These are phyloP conservation scores for Didymella pinodella DNA, from an alignment of 2,329 filamentous ascomycete species.

Conservation along the genomic window DNA sequence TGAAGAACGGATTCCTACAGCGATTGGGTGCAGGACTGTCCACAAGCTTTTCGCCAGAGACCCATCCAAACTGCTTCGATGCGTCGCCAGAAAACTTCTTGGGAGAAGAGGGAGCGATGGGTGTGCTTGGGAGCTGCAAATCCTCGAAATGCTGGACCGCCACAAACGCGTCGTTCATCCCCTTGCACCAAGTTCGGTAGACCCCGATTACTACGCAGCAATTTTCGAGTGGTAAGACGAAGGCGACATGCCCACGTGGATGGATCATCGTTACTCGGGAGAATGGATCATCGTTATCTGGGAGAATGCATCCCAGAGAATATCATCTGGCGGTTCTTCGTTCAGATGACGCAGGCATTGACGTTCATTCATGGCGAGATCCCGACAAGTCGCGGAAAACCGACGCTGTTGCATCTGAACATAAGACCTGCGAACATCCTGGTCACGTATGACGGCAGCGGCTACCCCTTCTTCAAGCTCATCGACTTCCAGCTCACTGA, in stretches of 20 bases:
- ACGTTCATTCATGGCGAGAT: constrained; percentile 35
- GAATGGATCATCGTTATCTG: constrained; percentile 21
- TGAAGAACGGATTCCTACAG: not conserved
- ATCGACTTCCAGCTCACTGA: constrained; percentile 37
- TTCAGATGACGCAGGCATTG: constrained; percentile 41
- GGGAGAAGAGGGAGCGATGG: not conserved
- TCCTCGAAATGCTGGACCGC: constrained; percentile 23
- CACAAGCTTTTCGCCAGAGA: not conserved
- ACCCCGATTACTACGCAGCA: constrained; percentile 18
- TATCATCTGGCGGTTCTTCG: constrained; percentile 40
- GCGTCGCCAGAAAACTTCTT: constrained; percentile 36
- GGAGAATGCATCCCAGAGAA: constrained; percentile 37
- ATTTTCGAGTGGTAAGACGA: constrained; percentile 34
- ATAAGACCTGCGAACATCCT: constrained; percentile 45
- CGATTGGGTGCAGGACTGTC: no score
- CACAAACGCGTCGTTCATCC: constrained; percentile 34
- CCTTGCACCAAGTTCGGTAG: constrained; percentile 15
- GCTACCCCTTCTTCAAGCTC: constrained; percentile 39
- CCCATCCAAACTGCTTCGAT: not conserved
- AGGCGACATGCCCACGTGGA: constrained; percentile 36
- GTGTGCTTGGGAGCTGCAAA: constrained; percentile 25
- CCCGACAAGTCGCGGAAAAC: constrained; percentile 15
- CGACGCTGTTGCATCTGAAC: constrained; percentile 31
- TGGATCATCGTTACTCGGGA: constrained; percentile 16
- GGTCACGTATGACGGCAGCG: constrained; percentile 32